A percentile compares a stretch with the other conserved stretches of the same genome.
Evolutionary conservation across 1,284 basidiomycete species (phyloP).

Genomic region (Xerocomus tenax): DNA sequence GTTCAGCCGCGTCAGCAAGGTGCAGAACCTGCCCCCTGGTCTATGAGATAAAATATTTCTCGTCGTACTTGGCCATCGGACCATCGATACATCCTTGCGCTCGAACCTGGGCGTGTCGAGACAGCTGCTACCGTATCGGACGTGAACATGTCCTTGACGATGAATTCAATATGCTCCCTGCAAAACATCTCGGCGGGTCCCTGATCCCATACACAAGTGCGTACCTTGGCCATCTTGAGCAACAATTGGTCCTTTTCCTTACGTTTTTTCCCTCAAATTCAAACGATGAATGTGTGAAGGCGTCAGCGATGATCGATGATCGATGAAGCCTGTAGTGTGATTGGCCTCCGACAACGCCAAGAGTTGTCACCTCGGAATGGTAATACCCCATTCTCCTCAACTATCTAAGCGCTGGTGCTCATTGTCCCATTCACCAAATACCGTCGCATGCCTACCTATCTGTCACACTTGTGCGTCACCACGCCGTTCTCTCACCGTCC

Average conservation of each 20-base stretch:
- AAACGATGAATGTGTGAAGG: no score
- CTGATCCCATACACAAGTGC: conserved; percentile 90
- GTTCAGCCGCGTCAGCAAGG: conserved; percentile 75
- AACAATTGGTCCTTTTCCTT: conserved; percentile 63
- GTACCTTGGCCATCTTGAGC: conserved; percentile 86
- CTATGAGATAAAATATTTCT: conserved; percentile 98
- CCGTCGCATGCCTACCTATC: no score
- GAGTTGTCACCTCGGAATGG: no score
- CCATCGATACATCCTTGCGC: conserved; percentile 89
- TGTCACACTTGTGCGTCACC: no score
- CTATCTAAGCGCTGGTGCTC: no score
- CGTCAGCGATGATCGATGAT: no score
- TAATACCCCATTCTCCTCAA: no score
- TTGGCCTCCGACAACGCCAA: no score
- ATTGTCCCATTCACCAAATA: no score
- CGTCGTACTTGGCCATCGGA: conserved; percentile 93
- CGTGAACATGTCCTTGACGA: conserved; percentile 84
- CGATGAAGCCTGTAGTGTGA: no score
- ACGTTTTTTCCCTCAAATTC: conserved; percentile 26
- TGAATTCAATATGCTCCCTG: conserved; percentile 82
- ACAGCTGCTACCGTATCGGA: conserved; percentile 83
- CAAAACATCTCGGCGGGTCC: conserved; percentile 91
- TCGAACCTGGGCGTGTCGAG: conserved; percentile 99
- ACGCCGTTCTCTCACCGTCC: no score
- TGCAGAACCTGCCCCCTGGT: conserved; percentile 98